Percentiles rank a stretch among this genome's conserved stretches.
phyloP scores from a whole-genome alignment of 257 asterid species.

The Anisodus acutangulus region DNA sequence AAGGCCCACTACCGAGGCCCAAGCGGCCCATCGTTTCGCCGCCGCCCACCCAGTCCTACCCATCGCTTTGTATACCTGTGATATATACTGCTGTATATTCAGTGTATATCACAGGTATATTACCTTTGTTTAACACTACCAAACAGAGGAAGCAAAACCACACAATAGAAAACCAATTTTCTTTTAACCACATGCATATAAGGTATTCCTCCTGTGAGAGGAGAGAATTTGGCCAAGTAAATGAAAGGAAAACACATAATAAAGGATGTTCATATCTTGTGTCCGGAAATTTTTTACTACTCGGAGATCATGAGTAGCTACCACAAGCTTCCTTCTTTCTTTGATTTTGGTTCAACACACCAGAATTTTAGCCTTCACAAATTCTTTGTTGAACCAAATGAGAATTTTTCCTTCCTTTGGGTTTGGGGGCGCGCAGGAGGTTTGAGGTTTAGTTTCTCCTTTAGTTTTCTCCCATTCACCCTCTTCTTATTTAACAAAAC shows the following conservation, averaged over 20 bases:
- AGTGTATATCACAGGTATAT: no score
- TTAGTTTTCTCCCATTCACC: no score
- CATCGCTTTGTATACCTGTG: no score
- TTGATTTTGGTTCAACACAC: not conserved
- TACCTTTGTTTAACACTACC: no score
- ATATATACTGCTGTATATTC: no score
- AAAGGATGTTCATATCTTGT: not conserved
- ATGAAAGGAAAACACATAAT: no score
- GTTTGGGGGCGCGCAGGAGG: not conserved
- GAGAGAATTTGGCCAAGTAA: not conserved
- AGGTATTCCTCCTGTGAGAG: not conserved
- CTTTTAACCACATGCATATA: not conserved
- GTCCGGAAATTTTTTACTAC: not conserved
- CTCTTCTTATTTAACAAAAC: no score
- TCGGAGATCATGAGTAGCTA: constrained; percentile 19
- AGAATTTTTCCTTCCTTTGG: not conserved
- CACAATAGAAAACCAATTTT: not conserved
- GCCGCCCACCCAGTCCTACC: no score
- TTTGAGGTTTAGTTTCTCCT: no score
- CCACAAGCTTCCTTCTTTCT: constrained; percentile 15
- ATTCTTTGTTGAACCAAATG: not conserved
- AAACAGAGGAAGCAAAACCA: not conserved
- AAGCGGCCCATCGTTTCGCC: no score
- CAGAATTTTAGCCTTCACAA: not conserved
- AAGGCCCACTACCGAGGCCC: no score